Conservation (phyloP, 139 green algal species). For the Penium margaritaceum region DNA sequence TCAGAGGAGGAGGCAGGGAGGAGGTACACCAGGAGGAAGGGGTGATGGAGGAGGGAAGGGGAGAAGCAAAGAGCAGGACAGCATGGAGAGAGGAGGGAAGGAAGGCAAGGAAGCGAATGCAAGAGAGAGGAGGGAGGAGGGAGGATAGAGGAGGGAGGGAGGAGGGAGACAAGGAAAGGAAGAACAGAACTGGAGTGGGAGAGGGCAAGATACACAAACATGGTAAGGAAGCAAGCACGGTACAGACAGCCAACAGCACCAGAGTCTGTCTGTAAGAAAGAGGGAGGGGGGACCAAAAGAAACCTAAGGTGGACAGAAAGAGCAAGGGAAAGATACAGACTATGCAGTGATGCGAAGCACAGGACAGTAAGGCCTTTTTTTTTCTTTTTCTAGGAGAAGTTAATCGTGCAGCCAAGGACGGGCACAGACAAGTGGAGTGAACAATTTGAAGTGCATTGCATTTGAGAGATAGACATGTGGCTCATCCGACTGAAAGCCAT, state of each 20-base stretch:
- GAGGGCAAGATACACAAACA: not conserved
- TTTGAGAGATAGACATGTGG: no score
- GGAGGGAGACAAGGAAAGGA: not conserved
- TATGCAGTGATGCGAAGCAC: no score
- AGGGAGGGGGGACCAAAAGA: not conserved
- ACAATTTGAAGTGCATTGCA: no score
- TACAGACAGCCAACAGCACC: no score
- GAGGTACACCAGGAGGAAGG: not conserved
- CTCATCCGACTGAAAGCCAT: no score
- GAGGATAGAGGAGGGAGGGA: not conserved
- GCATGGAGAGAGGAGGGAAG: not conserved
- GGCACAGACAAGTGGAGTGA: no score
- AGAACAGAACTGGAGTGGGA: not conserved
- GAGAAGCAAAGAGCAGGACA: not conserved
- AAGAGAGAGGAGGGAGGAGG: not conserved
- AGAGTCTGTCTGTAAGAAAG: not conserved
- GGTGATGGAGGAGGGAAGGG: not conserved
- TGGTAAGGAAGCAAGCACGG: constrained; percentile 1
- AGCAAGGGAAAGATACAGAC: no score
- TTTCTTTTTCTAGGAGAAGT: no score
- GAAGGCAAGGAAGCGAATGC: not conserved
- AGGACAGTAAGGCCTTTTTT: no score
- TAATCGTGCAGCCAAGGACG: no score
- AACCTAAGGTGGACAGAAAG: no score
- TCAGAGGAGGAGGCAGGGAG: not conserved